Base-by-base conservation (phyloP, 345 rosid genomes). In the Aurinia saxatilis region DNA sequence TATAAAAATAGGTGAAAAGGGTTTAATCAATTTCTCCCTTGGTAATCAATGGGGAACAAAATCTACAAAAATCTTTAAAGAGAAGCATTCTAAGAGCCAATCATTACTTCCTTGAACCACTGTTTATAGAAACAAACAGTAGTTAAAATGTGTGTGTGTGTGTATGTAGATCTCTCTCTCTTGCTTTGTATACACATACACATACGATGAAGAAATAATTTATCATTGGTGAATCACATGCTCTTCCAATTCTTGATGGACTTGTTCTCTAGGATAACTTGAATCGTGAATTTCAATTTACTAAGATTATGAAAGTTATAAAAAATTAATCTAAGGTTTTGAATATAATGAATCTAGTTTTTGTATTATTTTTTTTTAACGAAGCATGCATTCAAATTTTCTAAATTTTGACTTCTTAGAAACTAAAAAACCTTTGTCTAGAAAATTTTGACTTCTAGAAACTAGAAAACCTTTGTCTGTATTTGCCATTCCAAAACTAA, bases 41-140 rank as follows among this genome's bases (percentile, higher is more conserved):
- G 68, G 54, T 70, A 48, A 61, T 29, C 57, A 53, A 61, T 46
- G 57, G 74, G 68, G 68, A 61, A 70, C 63, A 31, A 61, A 70
- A 70, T 70, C 74, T 61, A 45, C 42, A 46, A 57, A 62, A 53
- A 70, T 70, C 74, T 70, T 47, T 46, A 54, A 61, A 70, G 68
- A 62, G 53, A 61, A 45, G 57, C 57, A 54, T 54, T 70, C 68
- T 50, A 53, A 54, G 74, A 70, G 63, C 50, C 68, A 62, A 61
- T 70, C 63, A 70, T 70, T 62, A 53, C 74, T 38, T 30, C 40
- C n/a, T 61, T 53, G 57, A 70, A 70, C 15, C 8, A 49, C 50
- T 67, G 27, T 49, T 29, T 47, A 8, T 48, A 18, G 14, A 29
- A 27, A 35, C 40, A 53, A 27, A 21, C 42, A 53, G 42, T 52